Conservation (phyloP, 208 protist genomes). For the Trypanosoma congolense region DNA sequence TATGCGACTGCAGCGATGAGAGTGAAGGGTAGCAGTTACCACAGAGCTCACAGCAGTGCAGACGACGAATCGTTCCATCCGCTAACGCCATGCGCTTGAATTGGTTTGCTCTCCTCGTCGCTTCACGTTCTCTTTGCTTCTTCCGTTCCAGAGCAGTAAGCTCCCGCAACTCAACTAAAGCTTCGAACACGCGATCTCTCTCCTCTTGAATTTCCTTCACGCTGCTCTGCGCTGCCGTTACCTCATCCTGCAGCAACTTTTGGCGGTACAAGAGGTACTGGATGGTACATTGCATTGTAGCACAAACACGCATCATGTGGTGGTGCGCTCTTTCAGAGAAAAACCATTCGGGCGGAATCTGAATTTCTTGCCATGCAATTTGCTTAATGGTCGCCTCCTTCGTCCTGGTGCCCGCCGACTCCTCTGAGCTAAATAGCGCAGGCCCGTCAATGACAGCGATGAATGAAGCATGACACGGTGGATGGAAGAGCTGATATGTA, state of each 20-base stretch:
- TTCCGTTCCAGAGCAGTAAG: conserved; percentile 8
- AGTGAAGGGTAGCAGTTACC: conserved; percentile 58
- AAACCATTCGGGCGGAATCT: conserved; percentile 66
- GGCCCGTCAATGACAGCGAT: conserved; percentile 61
- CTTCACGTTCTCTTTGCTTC: not conserved
- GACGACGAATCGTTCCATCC: not conserved
- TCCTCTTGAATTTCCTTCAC: conserved; percentile 29
- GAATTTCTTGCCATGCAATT: conserved; percentile 55
- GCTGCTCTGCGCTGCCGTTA: conserved; percentile 15
- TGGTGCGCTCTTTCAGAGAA: conserved; percentile 27
- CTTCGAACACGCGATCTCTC: conserved; percentile 54
- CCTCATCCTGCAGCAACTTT: conserved; percentile 2
- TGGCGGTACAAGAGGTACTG: conserved; percentile 52
- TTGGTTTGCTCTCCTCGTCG: not conserved
- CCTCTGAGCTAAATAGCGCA: conserved; percentile 49
- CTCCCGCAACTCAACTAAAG: conserved; percentile 60
- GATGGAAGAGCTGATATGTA: conserved; percentile 43
- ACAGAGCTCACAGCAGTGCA: conserved; percentile 47
- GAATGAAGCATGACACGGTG: conserved; percentile 64
- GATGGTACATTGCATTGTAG: conserved; percentile 73
- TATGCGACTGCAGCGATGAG: conserved; percentile 60
- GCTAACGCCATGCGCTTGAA: not conserved
- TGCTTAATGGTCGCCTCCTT: conserved; percentile 64
- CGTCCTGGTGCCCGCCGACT: conserved; percentile 19
- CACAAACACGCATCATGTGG: conserved; percentile 31